A percentile compares a stretch with the other conserved stretches of the same genome.
phyloP scores from a whole-genome alignment of 306 rosid genomes.

The Prunus mira region DNA sequence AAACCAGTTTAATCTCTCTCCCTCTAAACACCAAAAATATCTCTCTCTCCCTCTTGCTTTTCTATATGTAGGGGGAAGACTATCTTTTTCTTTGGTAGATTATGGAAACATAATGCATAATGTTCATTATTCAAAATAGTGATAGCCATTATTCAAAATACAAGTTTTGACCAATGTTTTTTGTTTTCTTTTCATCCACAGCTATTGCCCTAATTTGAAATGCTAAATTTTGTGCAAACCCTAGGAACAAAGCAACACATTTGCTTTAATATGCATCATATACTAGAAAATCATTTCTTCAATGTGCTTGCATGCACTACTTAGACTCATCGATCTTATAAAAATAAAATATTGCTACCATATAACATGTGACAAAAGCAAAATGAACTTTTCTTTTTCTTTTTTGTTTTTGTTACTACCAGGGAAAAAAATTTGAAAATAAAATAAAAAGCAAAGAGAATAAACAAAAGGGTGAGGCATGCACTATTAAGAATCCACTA shows the following conservation, averaged over 20 bases:
- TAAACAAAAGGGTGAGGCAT: conserved; percentile 53
- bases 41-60: conserved; percentile 8
- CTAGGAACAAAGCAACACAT: background rate
- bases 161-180: conserved; percentile 15
- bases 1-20: conserved; percentile 8
- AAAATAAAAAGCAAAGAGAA: conserved; percentile 27
- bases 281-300: background rate
- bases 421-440: background rate
- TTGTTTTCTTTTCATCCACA: background rate
- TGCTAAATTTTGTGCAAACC: background rate
- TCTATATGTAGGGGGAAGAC: conserved; percentile 25
- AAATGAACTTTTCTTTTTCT: conserved; percentile 39
- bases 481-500: conserved; percentile 69
- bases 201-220: background rate
- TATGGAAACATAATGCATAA: background rate
- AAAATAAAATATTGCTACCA: conserved; percentile 18
- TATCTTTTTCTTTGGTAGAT: conserved; percentile 13
- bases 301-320: conserved; percentile 11
- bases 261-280: background rate
- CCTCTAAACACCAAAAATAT: background rate
- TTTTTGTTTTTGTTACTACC: conserved; percentile 33
- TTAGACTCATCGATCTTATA: conserved; percentile 26
- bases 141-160: conserved; percentile 13
- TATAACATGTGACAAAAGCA: conserved; percentile 68
- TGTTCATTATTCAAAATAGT: background rate